Percentiles rank a stretch among this genome's conserved stretches.
Conservation (phyloP, 352 stramenopile genomes). For the Phytophthora litchii region DNA sequence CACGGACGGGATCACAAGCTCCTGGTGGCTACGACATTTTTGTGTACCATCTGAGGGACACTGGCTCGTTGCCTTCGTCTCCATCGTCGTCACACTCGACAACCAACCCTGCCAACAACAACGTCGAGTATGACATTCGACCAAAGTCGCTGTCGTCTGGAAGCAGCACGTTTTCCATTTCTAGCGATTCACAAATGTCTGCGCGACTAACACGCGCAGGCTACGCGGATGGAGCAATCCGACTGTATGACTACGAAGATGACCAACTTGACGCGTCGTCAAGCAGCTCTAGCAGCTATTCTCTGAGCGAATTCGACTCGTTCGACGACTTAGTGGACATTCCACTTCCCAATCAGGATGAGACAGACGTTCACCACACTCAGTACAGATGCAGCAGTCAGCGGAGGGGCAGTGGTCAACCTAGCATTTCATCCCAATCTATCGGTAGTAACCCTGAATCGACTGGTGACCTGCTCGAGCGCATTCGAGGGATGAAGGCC, state of each 20-base stretch:
- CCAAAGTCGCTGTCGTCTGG: conserved; percentile 44
- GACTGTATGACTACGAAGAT: conserved; percentile 29
- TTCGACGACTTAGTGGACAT: conserved; percentile 44
- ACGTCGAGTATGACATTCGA: conserved; percentile 15
- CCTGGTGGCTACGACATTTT: conserved; percentile 39
- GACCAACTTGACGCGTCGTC: conserved; percentile 27
- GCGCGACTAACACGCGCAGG: conserved; percentile 22
- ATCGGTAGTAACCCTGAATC: conserved; percentile 21
- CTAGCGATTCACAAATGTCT: conserved; percentile 49
- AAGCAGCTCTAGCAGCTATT: conserved; percentile 57
- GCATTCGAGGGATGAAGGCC: conserved; percentile 62
- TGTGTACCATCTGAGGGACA: conserved; percentile 48
- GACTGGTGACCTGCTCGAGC: conserved; percentile 47
- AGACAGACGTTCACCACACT: conserved; percentile 1
- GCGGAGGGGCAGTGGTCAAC: conserved; percentile 8
- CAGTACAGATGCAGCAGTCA: conserved; percentile 14
- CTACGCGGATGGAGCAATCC: conserved; percentile 19
- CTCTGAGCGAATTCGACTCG: conserved; percentile 66
- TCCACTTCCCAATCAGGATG: conserved; percentile 30
- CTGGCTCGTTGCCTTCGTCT: conserved; percentile 24
- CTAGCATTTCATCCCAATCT: conserved; percentile 1
- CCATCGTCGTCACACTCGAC: conserved; percentile 45
- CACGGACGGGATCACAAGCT: conserved; percentile 34
- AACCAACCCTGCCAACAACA: conserved; percentile 22
- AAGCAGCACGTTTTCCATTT: conserved; percentile 64